These are phyloP conservation scores for Helichrysum umbraculigerum DNA, from an alignment of 129 eudicot genomes.

Conservation along the genomic window DNA sequence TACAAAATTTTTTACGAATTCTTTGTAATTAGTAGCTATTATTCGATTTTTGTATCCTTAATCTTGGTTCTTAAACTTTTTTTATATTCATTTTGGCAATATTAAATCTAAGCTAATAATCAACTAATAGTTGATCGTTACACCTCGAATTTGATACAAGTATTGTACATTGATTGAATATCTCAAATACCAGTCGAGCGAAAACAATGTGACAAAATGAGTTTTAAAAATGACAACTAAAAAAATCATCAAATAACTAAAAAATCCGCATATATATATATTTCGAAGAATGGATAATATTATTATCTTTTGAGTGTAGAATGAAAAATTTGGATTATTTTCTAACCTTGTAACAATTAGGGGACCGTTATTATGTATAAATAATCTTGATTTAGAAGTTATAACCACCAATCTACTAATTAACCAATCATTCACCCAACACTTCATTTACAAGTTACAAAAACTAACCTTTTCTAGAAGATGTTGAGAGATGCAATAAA, in stretches of 20 bases:
- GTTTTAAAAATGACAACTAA: background rate
- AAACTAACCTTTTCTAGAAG: slow-evolving; percentile 38
- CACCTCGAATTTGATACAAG: no score
- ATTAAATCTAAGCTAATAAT: no score
- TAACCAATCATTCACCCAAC: slow-evolving; percentile 39
- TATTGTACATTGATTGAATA: no score
- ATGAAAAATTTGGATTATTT: slow-evolving; percentile 3
- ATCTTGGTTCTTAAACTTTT: no score
- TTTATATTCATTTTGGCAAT: no score
- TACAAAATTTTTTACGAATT: no score
- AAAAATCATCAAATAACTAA: background rate
- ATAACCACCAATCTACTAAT: slow-evolving; percentile 42
- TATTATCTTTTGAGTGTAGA: slow-evolving; percentile 2
- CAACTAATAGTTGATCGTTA: no score
- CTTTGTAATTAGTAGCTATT: no score
- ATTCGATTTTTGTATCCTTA: no score
- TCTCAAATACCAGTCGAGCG: background rate
- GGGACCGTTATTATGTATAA: slow-evolving; percentile 18
- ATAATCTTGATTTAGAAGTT: slow-evolving; percentile 42
- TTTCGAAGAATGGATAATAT: no score
- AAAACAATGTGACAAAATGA: no score
- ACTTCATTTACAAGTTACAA: slow-evolving; percentile 35
- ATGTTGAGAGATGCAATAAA: slow-evolving; percentile 31
- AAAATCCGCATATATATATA: no score
- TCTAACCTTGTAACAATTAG: slow-evolving; percentile 16